Evolutionary conservation across 352 stramenopile species (phyloP), one percentile per base, ranked within the genome.

Genomic region (Globisporangium megalacanthum): DNA sequence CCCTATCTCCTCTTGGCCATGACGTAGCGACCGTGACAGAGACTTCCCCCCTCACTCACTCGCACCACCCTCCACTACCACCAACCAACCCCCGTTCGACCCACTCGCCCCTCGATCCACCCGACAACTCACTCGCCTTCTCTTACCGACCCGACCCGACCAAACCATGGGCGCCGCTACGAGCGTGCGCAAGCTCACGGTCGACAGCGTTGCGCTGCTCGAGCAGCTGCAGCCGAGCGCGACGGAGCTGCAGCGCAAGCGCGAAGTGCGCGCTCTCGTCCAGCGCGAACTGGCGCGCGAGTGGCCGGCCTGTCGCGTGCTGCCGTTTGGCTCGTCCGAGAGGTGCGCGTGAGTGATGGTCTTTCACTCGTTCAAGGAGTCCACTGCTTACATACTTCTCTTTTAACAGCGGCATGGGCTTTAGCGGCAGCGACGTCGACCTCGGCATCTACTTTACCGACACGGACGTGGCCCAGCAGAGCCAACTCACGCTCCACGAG

Each of bases 401-500:
- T 29, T 4, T 29, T 4, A 4, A 29, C 47, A 93, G 83, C 49
- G 79, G 76, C 39, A 65, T 91, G 47, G 81, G 81, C 52, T 90
- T 89, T 61, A 79, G 83, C 39, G 77, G 79, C 5, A 92, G 83
- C 53, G 83, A 94, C 50, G 65, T 94, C 20, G 83, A 94, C 60
- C 68, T 94, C 44, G 83, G 79, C 10, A 81, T 94, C 61, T 94
- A 80, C 68, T 94, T 94, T 65, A 74, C 89, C 36, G 76, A 87
- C 64, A 54, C 84, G 49, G 65, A 79, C 47, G 65, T 84, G 33
- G 73, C 87, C 44, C 66, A 60, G 15, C 80, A 88, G 58, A 70
- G 54, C 22, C 76, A 87, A 36, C 79, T 89, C 33, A 78, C 72
- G 7, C 62, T 73, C 33, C 62, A 79, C 48, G 79, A 92, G 61